A percentile compares a stretch with the other conserved stretches of the same genome.
Conservation (phyloP, 2,329 filamentous ascomycete species). For the Pseudogymnoascus sp. region DNA sequence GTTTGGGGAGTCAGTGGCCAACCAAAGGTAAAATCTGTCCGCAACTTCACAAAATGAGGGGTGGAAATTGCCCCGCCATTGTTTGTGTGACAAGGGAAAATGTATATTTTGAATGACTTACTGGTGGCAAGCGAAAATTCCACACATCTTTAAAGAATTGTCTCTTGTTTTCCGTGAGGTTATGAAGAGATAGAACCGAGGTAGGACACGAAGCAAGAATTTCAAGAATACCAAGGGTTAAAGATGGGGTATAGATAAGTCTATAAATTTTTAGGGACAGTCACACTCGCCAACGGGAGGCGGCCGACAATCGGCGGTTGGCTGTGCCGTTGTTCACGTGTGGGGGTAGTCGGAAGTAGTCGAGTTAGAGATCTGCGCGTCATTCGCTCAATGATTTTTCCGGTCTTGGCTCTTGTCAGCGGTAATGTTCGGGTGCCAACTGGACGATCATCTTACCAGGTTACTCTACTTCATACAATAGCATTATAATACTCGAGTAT, state of each 20-base stretch:
- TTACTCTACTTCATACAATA: background rate
- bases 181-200: background rate
- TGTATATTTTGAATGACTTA: slow-evolving; percentile 41
- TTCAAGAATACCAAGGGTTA: slow-evolving; percentile 5
- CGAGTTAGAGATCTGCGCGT: background rate
- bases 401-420: background rate
- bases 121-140: slow-evolving; percentile 93
- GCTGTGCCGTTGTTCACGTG: background rate
- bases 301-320: slow-evolving; percentile 8
- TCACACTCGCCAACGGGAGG: slow-evolving; percentile 6
- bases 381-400: slow-evolving; percentile 4
- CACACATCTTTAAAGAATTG: slow-evolving; percentile 67
- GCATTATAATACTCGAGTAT: background rate
- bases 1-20: slow-evolving; percentile 13
- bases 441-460: slow-evolving; percentile 1
- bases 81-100: slow-evolving; percentile 13
- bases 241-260: slow-evolving; percentile 10
- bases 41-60: slow-evolving; percentile 21
- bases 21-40: background rate
- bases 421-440: background rate
- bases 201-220: slow-evolving; percentile 7
- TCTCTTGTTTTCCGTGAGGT: slow-evolving; percentile 5
- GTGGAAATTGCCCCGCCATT: slow-evolving; percentile 34
- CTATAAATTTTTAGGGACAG: slow-evolving; percentile 4
- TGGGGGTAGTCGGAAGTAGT: background rate